Conservation (phyloP, 208 protist species). For the Leishmania aethiopica region DNA sequence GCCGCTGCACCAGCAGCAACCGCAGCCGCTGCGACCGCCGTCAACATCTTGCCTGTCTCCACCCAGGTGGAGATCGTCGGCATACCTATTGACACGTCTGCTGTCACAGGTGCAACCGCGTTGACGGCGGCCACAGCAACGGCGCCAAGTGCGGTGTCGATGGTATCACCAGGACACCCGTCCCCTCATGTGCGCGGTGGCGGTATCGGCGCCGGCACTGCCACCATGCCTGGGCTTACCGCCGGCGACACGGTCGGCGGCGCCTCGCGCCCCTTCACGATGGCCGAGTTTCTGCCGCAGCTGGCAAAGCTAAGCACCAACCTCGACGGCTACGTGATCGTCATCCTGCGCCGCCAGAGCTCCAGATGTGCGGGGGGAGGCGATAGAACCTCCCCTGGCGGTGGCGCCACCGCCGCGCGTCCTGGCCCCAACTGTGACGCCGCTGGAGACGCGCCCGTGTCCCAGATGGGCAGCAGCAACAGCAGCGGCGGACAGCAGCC, state of each 20-base stretch:
- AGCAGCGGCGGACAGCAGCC: not conserved
- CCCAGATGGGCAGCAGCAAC: not conserved
- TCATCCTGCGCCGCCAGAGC: conserved; percentile 23
- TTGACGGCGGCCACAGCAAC: not conserved
- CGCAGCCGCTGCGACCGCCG: not conserved
- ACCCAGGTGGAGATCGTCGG: conserved; percentile 34
- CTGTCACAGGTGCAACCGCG: not conserved
- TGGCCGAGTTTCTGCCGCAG: conserved; percentile 24
- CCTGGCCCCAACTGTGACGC: not conserved
- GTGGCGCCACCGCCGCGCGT: not conserved
- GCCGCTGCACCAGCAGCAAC: not conserved
- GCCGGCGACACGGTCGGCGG: not conserved
- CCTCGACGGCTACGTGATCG: conserved; percentile 34
- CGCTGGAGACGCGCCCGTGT: not conserved
- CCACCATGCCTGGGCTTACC: not conserved
- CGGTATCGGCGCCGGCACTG: not conserved
- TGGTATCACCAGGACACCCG: not conserved
- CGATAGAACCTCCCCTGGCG: not conserved
- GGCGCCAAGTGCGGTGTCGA: not conserved
- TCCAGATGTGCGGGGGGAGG: not conserved
- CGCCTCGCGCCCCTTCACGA: conserved; percentile 7
- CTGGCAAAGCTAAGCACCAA: conserved; percentile 32
- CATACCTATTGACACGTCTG: conserved; percentile 16
- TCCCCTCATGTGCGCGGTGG: not conserved
- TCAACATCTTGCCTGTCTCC: conserved; percentile 11